Conservation (phyloP, 2,329 filamentous ascomycete genomes). For the Pseudogymnoascus sp. region DNA sequence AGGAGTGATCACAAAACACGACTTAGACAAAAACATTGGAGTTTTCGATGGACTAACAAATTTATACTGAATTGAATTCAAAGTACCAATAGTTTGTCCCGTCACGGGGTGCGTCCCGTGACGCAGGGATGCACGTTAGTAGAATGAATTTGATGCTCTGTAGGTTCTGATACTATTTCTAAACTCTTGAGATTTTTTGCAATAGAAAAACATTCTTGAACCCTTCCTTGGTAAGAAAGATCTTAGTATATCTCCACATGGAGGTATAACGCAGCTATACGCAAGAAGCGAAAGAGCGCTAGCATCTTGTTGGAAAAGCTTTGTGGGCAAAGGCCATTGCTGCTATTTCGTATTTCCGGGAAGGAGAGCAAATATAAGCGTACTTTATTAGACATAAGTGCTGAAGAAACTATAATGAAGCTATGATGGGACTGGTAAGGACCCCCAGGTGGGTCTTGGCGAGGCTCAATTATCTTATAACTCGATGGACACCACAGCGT, state of each 20-base stretch:
- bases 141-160: not conserved
- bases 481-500: constrained; percentile 5
- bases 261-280: not conserved
- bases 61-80: too few relatives aligned
- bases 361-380: not conserved
- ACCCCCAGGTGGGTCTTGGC: not conserved
- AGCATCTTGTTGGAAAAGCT: not conserved
- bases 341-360: not conserved
- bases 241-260: not conserved
- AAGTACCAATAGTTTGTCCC: too few relatives aligned
- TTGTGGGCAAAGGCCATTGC: not conserved
- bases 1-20: too few relatives aligned
- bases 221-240: not conserved
- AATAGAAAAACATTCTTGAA: not conserved
- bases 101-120: too few relatives aligned
- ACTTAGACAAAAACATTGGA: too few relatives aligned
- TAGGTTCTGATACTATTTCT: not conserved
- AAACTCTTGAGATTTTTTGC: not conserved
- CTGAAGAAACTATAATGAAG: not conserved
- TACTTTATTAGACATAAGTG: not conserved
- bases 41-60: too few relatives aligned
- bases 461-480: constrained; percentile 8
- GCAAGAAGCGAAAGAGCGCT: not conserved
- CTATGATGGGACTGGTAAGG: not conserved
- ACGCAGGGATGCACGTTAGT: not conserved